A percentile compares a stretch with the other conserved stretches of the same genome.
These are phyloP conservation scores for Deinandra increscens DNA, from an alignment of 129 eudicot species.

Conservation along the genomic window DNA sequence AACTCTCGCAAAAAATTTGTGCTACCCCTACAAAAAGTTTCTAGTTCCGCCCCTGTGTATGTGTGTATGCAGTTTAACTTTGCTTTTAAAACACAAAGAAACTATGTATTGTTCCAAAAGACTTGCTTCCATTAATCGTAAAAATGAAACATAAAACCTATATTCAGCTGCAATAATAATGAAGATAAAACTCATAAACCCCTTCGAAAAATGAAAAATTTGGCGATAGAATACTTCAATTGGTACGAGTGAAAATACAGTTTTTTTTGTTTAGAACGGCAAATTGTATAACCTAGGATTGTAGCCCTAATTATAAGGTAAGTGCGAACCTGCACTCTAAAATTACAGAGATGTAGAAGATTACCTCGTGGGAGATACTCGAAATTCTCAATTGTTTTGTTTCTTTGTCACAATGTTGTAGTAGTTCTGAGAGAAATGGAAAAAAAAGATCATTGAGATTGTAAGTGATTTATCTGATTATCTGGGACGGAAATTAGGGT, in stretches of 20 bases:
- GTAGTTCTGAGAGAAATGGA: not conserved
- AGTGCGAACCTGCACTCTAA: too few relatives aligned
- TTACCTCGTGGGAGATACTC: not conserved
- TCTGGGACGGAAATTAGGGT: constrained; percentile 4
- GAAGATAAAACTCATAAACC: not conserved
- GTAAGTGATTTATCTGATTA: not conserved
- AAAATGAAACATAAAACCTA: not conserved
- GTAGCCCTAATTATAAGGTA: not conserved
- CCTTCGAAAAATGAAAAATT: not conserved
- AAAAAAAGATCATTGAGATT: not conserved
- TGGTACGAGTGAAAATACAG: not conserved
- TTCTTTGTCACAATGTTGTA: too few relatives aligned
- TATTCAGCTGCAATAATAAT: not conserved
- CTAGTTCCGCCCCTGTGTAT: too few relatives aligned
- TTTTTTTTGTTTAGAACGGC: too few relatives aligned
- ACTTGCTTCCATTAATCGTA: not conserved
- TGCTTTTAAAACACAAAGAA: not conserved
- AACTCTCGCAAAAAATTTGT: too few relatives aligned
- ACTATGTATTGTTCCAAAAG: not conserved
- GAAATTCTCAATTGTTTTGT: not conserved
- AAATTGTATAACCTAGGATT: not conserved
- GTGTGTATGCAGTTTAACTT: not conserved
- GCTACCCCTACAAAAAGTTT: too few relatives aligned
- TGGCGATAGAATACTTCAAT: not conserved
- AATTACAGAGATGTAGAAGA: not conserved